Evolutionary conservation across 768 basidiomycete species (phyloP).

Genomic region (Panellus pusillus): DNA sequence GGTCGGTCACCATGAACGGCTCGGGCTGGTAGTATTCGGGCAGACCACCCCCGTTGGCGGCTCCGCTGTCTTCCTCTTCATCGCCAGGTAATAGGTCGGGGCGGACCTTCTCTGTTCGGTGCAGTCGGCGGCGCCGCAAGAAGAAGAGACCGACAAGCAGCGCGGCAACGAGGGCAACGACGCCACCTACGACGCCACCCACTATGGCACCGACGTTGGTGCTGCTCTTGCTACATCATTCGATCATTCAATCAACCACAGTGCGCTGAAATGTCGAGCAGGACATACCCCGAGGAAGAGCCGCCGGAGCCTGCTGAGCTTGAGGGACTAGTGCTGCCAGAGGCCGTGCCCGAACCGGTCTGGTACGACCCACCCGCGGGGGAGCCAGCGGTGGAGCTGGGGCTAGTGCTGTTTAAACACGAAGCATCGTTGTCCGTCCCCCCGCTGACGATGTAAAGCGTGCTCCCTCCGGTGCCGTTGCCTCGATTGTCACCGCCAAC

Average conservation of each 20-base stretch:
- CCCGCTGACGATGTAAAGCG: slow-evolving; percentile 51
- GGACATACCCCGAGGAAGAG: too few relatives aligned
- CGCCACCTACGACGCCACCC: slow-evolving; percentile 58
- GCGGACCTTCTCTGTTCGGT: slow-evolving; percentile 48
- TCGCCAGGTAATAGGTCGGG: slow-evolving; percentile 70
- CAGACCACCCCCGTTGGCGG: slow-evolving; percentile 42
- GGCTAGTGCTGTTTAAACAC: slow-evolving; percentile 61
- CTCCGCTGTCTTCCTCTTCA: slow-evolving; percentile 39
- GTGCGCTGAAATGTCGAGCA: too few relatives aligned
- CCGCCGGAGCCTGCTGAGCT: too few relatives aligned
- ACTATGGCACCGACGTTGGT: slow-evolving; percentile 51
- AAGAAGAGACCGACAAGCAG: slow-evolving; percentile 47
- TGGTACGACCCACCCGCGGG: slow-evolving; percentile 76
- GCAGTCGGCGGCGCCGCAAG: slow-evolving; percentile 46
- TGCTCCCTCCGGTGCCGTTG: slow-evolving; percentile 68
- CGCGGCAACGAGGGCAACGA: slow-evolving; percentile 46
- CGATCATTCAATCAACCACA: too few relatives aligned
- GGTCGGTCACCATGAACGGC: slow-evolving; percentile 71
- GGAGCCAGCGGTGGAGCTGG: slow-evolving; percentile 73
- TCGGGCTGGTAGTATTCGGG: slow-evolving; percentile 76
- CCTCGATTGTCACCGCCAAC: slow-evolving; percentile 69
- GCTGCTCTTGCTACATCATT: slow-evolving; percentile 5
- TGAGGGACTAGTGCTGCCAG: slow-evolving; percentile 25
- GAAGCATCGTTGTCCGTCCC: slow-evolving; percentile 48
- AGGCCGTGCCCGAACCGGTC: slow-evolving; percentile 39